Conservation (phyloP, 352 stramenopile species). For the Phytophthora rubi region DNA sequence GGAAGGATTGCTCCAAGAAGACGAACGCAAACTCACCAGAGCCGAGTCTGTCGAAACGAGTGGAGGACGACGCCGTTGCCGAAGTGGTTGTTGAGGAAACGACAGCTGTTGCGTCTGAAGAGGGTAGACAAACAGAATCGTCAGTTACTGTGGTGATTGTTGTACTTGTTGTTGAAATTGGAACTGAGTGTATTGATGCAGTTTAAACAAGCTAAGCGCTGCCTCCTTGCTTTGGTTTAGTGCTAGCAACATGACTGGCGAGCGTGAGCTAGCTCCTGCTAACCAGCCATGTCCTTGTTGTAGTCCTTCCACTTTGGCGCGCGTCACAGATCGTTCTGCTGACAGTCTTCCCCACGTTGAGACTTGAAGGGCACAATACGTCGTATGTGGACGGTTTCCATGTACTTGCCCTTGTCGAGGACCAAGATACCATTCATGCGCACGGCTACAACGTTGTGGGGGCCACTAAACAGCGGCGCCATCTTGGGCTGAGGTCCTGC, state of each 20-base stretch:
- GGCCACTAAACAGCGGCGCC: not conserved
- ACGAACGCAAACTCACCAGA: not conserved
- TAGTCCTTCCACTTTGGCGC: not conserved
- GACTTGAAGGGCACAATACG: not conserved
- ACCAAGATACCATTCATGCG: not conserved
- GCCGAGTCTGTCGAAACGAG: not conserved
- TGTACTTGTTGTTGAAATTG: conserved; percentile 6
- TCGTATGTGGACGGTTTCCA: not conserved
- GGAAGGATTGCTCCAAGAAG: conserved; percentile 1
- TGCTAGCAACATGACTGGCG: not conserved
- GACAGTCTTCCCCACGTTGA: not conserved
- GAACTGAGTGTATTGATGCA: conserved; percentile 6
- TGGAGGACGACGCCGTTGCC: no score
- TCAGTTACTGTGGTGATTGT: not conserved
- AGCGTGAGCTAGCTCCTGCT: not conserved
- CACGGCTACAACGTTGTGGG: not conserved
- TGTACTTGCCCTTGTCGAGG: not conserved
- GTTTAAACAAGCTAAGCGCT: conserved; percentile 1
- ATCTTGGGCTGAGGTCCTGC: not conserved
- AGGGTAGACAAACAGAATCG: not conserved
- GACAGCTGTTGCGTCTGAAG: no score
- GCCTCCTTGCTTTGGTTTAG: not conserved
- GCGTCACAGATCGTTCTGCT: not conserved
- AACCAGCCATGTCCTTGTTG: not conserved
- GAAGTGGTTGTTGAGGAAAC: no score